A percentile compares a stretch with the other conserved stretches of the same genome.
phyloP scores from a whole-genome alignment of 306 rosid genomes.

The Prinsepia uniflora region DNA sequence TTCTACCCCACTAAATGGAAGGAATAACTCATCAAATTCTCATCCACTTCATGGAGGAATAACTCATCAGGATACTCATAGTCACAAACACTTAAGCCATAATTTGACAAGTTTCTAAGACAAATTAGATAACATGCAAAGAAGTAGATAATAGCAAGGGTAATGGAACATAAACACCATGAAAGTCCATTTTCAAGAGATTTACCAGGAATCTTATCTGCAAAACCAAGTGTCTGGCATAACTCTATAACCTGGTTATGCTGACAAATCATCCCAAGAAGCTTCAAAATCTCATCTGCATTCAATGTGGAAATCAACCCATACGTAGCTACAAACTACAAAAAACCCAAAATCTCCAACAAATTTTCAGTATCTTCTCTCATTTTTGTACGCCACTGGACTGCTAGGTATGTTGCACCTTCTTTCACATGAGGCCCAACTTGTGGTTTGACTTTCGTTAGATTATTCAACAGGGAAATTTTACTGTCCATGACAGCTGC shows the following conservation, averaged over 20 bases:
- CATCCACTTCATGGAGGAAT: no score
- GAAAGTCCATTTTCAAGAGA: background rate
- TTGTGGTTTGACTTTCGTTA: slow-evolving; percentile 33
- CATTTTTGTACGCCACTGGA: slow-evolving; percentile 34
- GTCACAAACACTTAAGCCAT: slow-evolving; percentile 21
- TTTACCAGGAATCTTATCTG: slow-evolving; percentile 40
- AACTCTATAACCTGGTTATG: slow-evolving; percentile 38
- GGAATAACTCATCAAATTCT: no score
- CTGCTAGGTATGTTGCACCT: slow-evolving; percentile 43
- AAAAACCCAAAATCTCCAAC: slow-evolving; percentile 41
- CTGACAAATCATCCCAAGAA: slow-evolving; percentile 33
- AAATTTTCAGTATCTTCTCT: slow-evolving; percentile 23
- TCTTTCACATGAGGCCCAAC: slow-evolving; percentile 37
- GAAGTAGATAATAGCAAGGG: background rate
- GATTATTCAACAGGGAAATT: slow-evolving; percentile 30
- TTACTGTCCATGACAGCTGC: slow-evolving; percentile 11
- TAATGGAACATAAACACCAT: background rate
- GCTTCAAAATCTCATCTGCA: slow-evolving; percentile 40
- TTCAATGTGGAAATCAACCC: slow-evolving; percentile 32
- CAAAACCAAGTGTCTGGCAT: slow-evolving; percentile 38
- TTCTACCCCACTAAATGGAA: no score
- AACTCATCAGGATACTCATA: slow-evolving; percentile 5
- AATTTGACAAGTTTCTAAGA: slow-evolving; percentile 21
- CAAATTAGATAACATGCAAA: background rate
- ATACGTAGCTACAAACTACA: slow-evolving; percentile 38